Evolutionary conservation across 2,329 filamentous ascomycete genomes (phyloP).

Genomic region (Aspergillus ochraceus): DNA sequence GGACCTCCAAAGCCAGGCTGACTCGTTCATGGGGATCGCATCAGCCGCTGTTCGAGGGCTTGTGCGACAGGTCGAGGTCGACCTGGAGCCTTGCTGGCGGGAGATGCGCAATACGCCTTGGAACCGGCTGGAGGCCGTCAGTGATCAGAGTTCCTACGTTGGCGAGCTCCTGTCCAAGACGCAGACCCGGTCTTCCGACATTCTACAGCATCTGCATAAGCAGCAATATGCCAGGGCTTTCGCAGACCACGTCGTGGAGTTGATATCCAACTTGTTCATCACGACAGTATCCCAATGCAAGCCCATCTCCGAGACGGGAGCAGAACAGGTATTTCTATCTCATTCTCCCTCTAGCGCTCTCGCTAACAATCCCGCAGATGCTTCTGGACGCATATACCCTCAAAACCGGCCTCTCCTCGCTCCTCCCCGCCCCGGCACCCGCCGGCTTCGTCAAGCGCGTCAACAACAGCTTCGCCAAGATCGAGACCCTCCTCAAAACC

Average conservation of each 20-base stretch:
- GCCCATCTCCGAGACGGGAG: conserved; percentile 89
- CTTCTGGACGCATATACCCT: conserved; percentile 83
- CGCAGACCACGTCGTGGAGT: conserved; percentile 92
- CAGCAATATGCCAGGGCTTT: conserved; percentile 93
- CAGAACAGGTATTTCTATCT: conserved; percentile 69
- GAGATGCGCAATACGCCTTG: conserved; percentile 97
- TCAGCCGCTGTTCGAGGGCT: conserved; percentile 81
- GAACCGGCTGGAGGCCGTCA: conserved; percentile 89
- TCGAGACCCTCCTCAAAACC: conserved; percentile 93
- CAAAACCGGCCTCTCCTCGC: conserved; percentile 50
- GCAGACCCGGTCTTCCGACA: conserved; percentile 70
- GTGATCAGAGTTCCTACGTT: conserved; percentile 91
- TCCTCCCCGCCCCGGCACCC: conserved; percentile 59
- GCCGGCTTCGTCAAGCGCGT: conserved; percentile 80
- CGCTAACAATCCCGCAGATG: conserved; percentile 60
- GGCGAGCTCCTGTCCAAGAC: conserved; percentile 74
- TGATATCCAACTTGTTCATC: conserved; percentile 76
- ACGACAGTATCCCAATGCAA: conserved; percentile 82
- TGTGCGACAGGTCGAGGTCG: conserved; percentile 78
- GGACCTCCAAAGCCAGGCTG: conserved; percentile 88
- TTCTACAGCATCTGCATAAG: conserved; percentile 77
- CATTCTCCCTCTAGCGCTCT: neutral
- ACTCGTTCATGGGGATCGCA: conserved; percentile 93
- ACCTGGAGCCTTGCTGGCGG: conserved; percentile 84
- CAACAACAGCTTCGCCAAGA: conserved; percentile 76